Base-by-base conservation (phyloP, 148 eudicot species). In the Vaccinium vitisidaea region DNA sequence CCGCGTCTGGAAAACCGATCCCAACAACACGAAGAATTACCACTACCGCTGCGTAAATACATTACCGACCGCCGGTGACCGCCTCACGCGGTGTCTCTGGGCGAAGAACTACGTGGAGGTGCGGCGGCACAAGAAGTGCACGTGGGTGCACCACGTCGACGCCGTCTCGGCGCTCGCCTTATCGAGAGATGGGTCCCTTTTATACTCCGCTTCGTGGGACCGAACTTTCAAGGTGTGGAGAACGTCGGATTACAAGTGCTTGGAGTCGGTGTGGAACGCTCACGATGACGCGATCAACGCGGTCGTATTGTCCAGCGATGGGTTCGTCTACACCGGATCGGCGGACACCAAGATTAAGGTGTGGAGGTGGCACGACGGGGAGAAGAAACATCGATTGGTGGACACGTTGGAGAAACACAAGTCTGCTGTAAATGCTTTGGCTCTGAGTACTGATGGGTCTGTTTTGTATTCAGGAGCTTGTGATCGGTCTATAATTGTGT, bases 211-310 rank as follows among this genome's bases (percentile, higher is more conserved):
- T 3, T 95, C 98, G 14, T 95, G 98, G 98, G 98, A 95, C 70
- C 88, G 95, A 54, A 89, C 92, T 25, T 89, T 95, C 79, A 95
- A 95, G 80, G 89, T 95, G 6, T 95, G 98, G 98, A 83, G 88
- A 23, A 90, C 91, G 1, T 84, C 95, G 0, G 92, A 94, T 74
- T 94, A 90, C 85, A 86, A 79, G 83, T 95, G 98, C 84, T 63
- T 94, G 23, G 98, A 92, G 79, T 95, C 98, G 4, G 88, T 90
- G 7, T 77, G 88, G 75, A 89, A 89, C 14, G 98, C 98, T 2
- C 98, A 95, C 71, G 98, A 94, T n/a, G 98, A 95, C 61, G 98
- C 98, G 4, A 94, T 95, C 21, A 95, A 95, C 80, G 91, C 98
- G 19, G 71, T 94, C 1, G 87, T 46, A 0, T 21, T 89, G 53